Conservation (phyloP, 805 yeast species). For the Lipomyces yamanashiensis region DNA sequence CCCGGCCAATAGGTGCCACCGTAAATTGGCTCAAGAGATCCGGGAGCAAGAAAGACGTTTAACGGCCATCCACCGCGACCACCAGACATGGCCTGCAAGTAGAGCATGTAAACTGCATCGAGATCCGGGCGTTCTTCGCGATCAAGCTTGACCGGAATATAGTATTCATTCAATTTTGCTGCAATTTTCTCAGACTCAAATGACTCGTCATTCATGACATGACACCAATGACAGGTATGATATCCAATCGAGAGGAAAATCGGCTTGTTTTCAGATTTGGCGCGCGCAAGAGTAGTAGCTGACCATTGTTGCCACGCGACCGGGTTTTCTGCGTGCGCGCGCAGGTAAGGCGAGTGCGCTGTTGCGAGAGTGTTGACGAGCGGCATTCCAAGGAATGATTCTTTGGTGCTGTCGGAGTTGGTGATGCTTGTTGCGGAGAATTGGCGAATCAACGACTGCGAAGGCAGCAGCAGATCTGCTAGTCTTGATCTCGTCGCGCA, state of each 20-base stretch:
- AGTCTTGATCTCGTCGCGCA: background rate
- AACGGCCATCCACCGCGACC: conserved; percentile 49
- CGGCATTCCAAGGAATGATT: conserved; percentile 31
- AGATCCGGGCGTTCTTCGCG: conserved; percentile 50
- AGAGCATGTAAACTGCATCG: conserved; percentile 48
- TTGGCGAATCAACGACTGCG: background rate
- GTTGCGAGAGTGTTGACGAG: conserved; percentile 29
- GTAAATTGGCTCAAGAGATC: conserved; percentile 44
- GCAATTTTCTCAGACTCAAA: conserved; percentile 42
- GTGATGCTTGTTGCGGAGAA: background rate
- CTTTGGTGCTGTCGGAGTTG: background rate
- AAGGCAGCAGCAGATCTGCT: background rate
- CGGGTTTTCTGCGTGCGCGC: conserved; percentile 40
- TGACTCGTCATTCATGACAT: conserved; percentile 47
- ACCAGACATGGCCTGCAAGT: conserved; percentile 44
- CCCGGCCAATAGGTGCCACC: conserved; percentile 50
- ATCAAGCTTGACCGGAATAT: conserved; percentile 48
- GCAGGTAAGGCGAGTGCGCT: conserved; percentile 33
- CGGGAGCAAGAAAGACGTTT: conserved; percentile 47
- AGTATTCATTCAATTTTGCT: conserved; percentile 41
- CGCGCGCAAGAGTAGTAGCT: conserved; percentile 42
- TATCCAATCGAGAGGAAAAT: conserved; percentile 48
- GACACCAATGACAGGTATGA: conserved; percentile 48
- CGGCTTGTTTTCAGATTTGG: conserved; percentile 44
- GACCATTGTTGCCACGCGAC: conserved; percentile 50